Base-by-base conservation (phyloP, 352 stramenopile genomes). In the Elongisporangium undulatum region DNA sequence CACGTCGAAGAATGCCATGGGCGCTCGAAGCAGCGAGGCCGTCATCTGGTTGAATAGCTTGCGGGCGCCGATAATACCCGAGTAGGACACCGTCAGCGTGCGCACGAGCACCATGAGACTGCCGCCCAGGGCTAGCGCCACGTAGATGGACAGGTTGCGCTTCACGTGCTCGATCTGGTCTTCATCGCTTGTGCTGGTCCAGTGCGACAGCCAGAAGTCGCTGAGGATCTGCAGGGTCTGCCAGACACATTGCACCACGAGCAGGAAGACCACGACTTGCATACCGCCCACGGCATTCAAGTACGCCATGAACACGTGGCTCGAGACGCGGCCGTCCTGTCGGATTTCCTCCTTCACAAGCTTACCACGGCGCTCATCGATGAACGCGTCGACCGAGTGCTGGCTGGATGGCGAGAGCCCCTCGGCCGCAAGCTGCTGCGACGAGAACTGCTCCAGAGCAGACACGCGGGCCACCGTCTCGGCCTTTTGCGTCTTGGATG, bases 1-100 rank as follows among this genome's bases (percentile, higher is more conserved):
- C 8, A 87, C 91, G 74, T 98, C 93, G 68, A 98, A 98, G 69
- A 98, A 98, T 22, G 81, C 64, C 66, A 98, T 85, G n/a, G 92
- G 92, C 16, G 94, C 93, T 22, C 78, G 67, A 24, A 98, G 68
- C 29, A 98, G 88, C 22, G 85, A 85, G 9, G 75, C 71, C 21
- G 90, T 89, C 48, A 98, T 74, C 39, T 84, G 68, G 56, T 98
- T 69, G 66, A 98, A 97, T 2, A 98, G 67, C 56, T 71, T 68
- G 34, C 77, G 72, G 8, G 82, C 75, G 55, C 74, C 81, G 10
- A 74, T 73, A 49, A 94, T 70, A 29, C 82, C 84, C 15, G 69
- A 69, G 49, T 72, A 61, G 38, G 79, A 85, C 15, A 90, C 77
- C 2, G 75, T 74, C 13, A 90, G 49, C 34, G 84, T 66, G 59